Base-by-base conservation (phyloP, 2,329 filamentous ascomycete genomes). In the Parafenestella ontariensis region DNA sequence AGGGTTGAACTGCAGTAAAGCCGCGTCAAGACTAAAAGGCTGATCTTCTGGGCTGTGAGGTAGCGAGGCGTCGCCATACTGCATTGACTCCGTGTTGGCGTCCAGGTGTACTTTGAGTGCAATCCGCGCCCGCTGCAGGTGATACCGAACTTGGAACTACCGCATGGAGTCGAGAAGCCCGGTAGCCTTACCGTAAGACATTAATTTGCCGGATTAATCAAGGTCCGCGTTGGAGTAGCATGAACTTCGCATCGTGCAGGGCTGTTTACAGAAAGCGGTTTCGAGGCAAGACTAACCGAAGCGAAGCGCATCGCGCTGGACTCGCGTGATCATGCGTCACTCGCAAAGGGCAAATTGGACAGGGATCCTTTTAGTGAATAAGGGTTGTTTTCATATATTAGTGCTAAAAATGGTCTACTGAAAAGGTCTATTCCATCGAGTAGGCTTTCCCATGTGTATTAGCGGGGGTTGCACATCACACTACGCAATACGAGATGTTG, bases 21-120 rank as follows among this genome's bases (percentile, higher is more conserved):
- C 66, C 92, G 86, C 47, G 95, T 84, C 48, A 99, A 84, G 49
- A 87, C 86, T 50, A 98, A 83, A 21, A 97, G 83, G 69, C 89
- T 89, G 63, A 98, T 85, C 73, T 95, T 96, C 64, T 91, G 88
- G 11, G 94, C 91, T n/a, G 91, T 96, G 41, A 98, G 83, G 75
- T 89, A 96, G 52, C 90, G 89, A 66, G 89, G 85, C 89, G 94
- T 96, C 47, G 62, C 58, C 69, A 72, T 70, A 24, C 58, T 52
- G 44, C 31, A 23, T 31, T 42, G 29, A 43, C 33, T n/a, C n/a
- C 21, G 40, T 21, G 26, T 21, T 39, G 43, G 42, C 18, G 5
- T 17, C 39, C 39, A 10, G 23, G 13, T 24, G 28, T 29, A 17
- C 7, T 34, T 13, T 24, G 33, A 37, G 18, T 26, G 37, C 46